Base-by-base conservation (phyloP, 306 rosid species). In the Sicyos edulis region DNA sequence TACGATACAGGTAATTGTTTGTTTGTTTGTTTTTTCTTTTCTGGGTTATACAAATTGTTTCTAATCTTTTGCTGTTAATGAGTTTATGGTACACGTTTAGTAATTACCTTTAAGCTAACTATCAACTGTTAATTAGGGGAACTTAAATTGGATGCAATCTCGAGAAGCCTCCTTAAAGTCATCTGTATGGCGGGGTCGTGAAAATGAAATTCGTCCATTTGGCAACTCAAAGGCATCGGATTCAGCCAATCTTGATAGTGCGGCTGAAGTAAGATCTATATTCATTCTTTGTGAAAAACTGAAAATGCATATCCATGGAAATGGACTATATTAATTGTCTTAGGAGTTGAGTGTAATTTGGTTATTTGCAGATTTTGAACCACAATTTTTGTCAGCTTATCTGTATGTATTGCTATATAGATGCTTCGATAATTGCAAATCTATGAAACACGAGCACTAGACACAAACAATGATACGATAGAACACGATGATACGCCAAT, bases 101-200 rank as follows among this genome's bases (percentile, higher is more conserved):
- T 22, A 20, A 71, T 54, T 51, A 42, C n/a, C 51, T 76, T 71
- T 70, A 78, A 73, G 72, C 29, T 85, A 70, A 65, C 67, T 47
- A 78, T 66, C 57, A 29, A 73, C n/a, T 75, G 79, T 40, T 79
- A 42, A 80, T 58, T 81, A 93, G 98, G 98, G 98, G 69, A 93
- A 93, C 82, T 87, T 93, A 81, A 93, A 93, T 73, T 93, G 98
- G 98, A 93, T 93, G 98, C 96, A 87, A 86, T 93, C 98, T 67
- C 92, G 98, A 49, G 98, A 93, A 80, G 74, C 88, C 16, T 87
- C 98, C 69, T 75, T 93, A 82, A 87, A 86, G 85, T 93, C 97
- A 29, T 87, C 95, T 72, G 98, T 93, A 72, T 93, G 98, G 97
- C 77, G 84, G 78, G 96, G 83, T 74, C 98, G 98, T 76, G 98